Percentiles rank a stretch among this genome's conserved stretches.
phyloP scores from a whole-genome alignment of 495 filamentous ascomycete genomes.

The Aspergillus baeticus region DNA sequence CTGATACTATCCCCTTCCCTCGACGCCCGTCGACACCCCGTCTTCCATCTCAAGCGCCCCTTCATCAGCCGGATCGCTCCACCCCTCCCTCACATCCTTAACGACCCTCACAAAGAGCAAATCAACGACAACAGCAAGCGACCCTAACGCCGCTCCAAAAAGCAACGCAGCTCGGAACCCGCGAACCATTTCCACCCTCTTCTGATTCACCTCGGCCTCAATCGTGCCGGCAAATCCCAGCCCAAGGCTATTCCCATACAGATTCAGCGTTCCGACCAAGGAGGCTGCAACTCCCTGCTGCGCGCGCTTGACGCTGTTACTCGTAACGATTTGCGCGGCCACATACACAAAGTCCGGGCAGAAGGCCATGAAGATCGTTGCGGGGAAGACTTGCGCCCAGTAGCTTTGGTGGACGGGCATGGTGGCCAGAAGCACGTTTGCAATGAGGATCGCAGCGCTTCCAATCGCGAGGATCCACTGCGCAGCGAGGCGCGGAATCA shows the following conservation, averaged over 20 bases:
- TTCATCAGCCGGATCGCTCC: conserved; percentile 29
- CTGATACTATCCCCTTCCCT: no score
- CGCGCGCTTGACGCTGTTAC: conserved; percentile 44
- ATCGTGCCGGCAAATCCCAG: conserved; percentile 52
- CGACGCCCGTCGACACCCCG: no score
- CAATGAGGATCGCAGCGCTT: conserved; percentile 33
- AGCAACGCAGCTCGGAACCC: conserved; percentile 45
- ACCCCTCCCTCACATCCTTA: conserved; percentile 45
- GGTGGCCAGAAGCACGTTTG: conserved; percentile 44
- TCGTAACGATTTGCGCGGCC: conserved; percentile 54
- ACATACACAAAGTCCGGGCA: conserved; percentile 53
- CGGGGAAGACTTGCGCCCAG: conserved; percentile 52
- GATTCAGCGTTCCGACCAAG: conserved; percentile 44
- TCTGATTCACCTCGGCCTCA: conserved; percentile 31
- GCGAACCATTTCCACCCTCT: conserved; percentile 16
- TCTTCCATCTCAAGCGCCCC: conserved; percentile 15
- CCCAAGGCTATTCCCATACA: conserved; percentile 49
- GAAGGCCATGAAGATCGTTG: conserved; percentile 41
- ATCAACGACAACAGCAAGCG: conserved; percentile 37
- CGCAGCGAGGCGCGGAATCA: conserved; percentile 46
- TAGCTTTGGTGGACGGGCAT: conserved; percentile 50
- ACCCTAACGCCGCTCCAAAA: conserved; percentile 43
- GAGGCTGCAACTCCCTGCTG: conserved; percentile 52
- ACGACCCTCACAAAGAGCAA: conserved; percentile 37
- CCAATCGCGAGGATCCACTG: conserved; percentile 52